These are phyloP conservation scores for Cryptococcus floricola DNA, from an alignment of 1,284 basidiomycete species.

Conservation along the genomic window DNA sequence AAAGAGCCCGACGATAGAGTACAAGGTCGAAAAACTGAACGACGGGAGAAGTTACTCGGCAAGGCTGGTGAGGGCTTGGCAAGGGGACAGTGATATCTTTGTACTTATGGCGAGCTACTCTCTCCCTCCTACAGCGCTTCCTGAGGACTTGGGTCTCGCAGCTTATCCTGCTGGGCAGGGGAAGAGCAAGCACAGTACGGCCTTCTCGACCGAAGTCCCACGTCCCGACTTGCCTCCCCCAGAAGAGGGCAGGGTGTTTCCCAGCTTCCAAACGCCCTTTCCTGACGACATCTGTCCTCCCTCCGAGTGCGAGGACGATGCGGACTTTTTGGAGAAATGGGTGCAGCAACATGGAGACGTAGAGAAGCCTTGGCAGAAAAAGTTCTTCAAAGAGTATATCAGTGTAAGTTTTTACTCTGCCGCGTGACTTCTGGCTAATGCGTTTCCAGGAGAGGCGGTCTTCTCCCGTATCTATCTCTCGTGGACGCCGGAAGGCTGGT, in stretches of 20 bases:
- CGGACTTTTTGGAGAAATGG: constrained; percentile 52
- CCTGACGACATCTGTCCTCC: constrained; percentile 55
- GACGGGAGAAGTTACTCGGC: constrained; percentile 52
- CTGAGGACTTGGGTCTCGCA: neutral
- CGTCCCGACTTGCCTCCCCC: neutral
- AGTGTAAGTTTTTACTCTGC: constrained; percentile 45
- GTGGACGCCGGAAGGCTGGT: constrained; percentile 17
- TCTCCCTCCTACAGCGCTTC: constrained; percentile 52
- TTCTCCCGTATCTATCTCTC: constrained; percentile 65
- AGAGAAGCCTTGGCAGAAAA: constrained; percentile 17
- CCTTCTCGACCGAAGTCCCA: neutral
- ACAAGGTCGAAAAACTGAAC: constrained; percentile 78
- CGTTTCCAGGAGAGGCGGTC: constrained; percentile 59
- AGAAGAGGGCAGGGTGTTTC: constrained; percentile 13
- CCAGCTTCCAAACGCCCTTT: constrained; percentile 32
- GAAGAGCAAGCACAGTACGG: neutral
- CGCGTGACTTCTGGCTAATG: neutral
- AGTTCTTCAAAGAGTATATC: constrained; percentile 49
- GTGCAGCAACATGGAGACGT: constrained; percentile 18
- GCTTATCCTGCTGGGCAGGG: neutral
- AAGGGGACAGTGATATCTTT: constrained; percentile 73
- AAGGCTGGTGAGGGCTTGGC: constrained; percentile 68
- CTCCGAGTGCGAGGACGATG: constrained; percentile 60
- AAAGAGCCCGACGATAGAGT: constrained; percentile 71
- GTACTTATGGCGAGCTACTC: constrained; percentile 83